These are phyloP conservation scores for Baudoinia panamericana DNA, from an alignment of 495 filamentous ascomycete genomes.

Conservation along the genomic window DNA sequence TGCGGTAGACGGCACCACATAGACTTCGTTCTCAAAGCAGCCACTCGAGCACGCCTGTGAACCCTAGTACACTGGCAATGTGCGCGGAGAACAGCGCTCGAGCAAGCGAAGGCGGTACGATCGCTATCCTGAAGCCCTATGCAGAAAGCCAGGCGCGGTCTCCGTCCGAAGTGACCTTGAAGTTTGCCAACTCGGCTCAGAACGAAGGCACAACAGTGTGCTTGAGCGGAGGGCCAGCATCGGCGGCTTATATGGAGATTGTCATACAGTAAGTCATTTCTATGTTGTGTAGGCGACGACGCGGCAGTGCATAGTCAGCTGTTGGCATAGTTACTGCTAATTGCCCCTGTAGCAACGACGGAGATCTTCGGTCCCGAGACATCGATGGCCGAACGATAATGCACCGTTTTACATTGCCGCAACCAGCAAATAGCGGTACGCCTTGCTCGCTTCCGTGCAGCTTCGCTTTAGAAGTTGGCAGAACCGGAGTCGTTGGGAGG, in stretches of 20 bases:
- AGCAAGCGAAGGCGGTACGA: not conserved
- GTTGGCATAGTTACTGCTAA: no score
- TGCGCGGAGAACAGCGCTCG: not conserved
- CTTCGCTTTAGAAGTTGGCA: not conserved
- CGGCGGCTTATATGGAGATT: not conserved
- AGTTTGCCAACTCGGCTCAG: not conserved
- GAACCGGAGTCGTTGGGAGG: not conserved
- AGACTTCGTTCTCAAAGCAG: no score
- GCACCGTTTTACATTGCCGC: not conserved
- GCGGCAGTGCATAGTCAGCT: no score
- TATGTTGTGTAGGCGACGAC: no score
- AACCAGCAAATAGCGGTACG: not conserved
- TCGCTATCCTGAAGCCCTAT: not conserved
- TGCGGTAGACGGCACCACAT: no score
- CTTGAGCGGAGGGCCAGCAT: not conserved
- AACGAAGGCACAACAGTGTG: not conserved
- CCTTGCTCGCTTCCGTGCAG: not conserved
- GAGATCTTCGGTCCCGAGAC: no score
- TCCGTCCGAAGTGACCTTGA: not conserved
- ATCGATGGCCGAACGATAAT: not conserved
- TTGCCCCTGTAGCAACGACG: no score
- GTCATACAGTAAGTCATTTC: slow-evolving; percentile 1
- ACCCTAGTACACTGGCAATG: no score
- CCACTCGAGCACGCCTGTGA: not conserved
- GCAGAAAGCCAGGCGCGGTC: not conserved